phyloP scores from a whole-genome alignment of 306 rosid species.

The Potentilla sterilis region DNA sequence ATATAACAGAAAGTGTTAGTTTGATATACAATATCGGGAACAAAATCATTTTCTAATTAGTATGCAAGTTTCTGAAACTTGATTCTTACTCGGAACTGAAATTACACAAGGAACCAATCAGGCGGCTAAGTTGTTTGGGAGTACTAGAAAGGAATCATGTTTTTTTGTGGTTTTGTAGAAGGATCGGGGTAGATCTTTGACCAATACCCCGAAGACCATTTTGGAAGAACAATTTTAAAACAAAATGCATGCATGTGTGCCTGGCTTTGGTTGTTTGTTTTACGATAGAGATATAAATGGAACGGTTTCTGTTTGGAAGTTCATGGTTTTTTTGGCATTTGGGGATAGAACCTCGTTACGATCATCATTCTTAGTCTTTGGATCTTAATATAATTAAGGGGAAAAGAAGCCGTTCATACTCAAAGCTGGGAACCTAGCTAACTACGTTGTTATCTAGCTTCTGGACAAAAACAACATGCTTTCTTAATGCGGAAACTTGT shows the following conservation, averaged over 20 bases:
- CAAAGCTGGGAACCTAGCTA: not conserved
- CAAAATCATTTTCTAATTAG: not conserved
- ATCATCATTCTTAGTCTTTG: too few relatives aligned
- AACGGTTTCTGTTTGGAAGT: slow-evolving; percentile 17
- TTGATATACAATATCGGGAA: not conserved
- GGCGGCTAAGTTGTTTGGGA: slow-evolving; percentile 17
- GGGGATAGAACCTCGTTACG: slow-evolving; percentile 1
- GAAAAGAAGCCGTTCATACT: slow-evolving; percentile 1
- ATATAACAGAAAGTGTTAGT: not conserved
- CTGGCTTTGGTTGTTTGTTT: slow-evolving; percentile 4
- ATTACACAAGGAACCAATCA: slow-evolving; percentile 8
- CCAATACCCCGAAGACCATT: not conserved
- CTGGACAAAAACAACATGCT: not conserved
- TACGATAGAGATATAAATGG: not conserved
- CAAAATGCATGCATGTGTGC: slow-evolving; percentile 1
- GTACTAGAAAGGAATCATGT: slow-evolving; percentile 11
- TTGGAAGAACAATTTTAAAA: not conserved
- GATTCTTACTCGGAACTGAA: slow-evolving; percentile 1
- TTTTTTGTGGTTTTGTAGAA: not conserved
- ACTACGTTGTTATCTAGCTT: not conserved
- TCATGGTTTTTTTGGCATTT: slow-evolving; percentile 8
- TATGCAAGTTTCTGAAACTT: not conserved
- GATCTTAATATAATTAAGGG: not conserved
- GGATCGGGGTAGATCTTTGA: slow-evolving; percentile 17
- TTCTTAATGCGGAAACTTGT: not conserved